Percentiles rank a stretch among this genome's conserved stretches.
Conservation (phyloP, 2,329 filamentous ascomycete genomes). For the Pestalotiopsis sp. region DNA sequence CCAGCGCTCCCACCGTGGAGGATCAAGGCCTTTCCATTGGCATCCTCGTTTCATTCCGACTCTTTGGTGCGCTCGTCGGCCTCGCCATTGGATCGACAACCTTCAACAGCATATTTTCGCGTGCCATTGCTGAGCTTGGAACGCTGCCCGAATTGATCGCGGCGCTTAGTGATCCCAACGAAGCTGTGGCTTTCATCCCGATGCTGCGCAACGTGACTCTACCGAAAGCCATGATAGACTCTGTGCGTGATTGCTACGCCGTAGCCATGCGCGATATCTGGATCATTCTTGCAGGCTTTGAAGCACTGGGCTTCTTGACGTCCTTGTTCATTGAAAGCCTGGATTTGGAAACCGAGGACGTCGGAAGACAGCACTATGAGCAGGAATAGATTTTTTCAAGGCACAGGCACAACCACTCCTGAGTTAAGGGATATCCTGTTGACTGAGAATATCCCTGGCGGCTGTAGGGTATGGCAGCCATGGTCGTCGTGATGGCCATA, state of each 20-base stretch:
- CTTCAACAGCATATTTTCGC: constrained; percentile 34
- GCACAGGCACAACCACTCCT: too few species aligned
- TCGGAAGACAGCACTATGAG: neutral
- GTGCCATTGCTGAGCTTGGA: constrained; percentile 18
- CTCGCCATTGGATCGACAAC: constrained; percentile 35
- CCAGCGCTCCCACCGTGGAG: constrained; percentile 33
- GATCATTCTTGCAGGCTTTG: constrained; percentile 18
- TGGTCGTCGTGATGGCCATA: too few species aligned
- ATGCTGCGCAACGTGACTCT: neutral
- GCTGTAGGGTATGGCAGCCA: too few species aligned
- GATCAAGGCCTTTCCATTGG: constrained; percentile 38
- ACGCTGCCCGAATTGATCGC: constrained; percentile 19
- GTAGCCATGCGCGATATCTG: constrained; percentile 20
- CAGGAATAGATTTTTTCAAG: neutral
- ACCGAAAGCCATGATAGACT: neutral
- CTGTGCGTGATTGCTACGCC: constrained; percentile 12
- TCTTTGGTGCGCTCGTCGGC: constrained; percentile 39
- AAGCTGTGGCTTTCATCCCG: constrained; percentile 22
- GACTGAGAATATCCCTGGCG: too few species aligned
- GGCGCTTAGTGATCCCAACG: constrained; percentile 16
- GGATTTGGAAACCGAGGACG: neutral
- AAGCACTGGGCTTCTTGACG: constrained; percentile 18
- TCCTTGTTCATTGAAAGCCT: constrained; percentile 18
- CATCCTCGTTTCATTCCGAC: constrained; percentile 33
- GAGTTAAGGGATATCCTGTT: too few species aligned